phyloP scores from a whole-genome alignment of 2,329 filamentous ascomycete species.

The Calonectria ilicicola region DNA sequence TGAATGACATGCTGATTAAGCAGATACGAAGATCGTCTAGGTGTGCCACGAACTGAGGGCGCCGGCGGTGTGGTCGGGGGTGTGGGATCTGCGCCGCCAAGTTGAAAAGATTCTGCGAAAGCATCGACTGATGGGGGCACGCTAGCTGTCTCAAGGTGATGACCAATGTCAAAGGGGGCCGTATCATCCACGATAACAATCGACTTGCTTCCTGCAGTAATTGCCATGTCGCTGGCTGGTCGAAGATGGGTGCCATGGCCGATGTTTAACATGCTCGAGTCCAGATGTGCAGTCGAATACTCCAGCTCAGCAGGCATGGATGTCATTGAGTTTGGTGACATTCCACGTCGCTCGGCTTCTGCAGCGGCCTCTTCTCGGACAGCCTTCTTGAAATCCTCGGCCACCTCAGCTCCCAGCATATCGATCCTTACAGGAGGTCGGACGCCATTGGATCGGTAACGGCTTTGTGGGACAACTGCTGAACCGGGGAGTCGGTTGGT shows the following conservation, averaged over 20 bases:
- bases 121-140: constrained; percentile 63
- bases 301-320: constrained; percentile 49
- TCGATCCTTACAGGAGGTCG: constrained; percentile 78
- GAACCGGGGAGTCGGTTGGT: constrained; percentile 71
- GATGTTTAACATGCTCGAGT: constrained; percentile 52
- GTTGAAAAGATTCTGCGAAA: constrained; percentile 65
- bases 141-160: constrained; percentile 60
- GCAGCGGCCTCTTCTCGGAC: constrained; percentile 73
- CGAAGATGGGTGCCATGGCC: constrained; percentile 49
- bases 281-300: constrained; percentile 58
- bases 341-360: constrained; percentile 44
- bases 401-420: constrained; percentile 80
- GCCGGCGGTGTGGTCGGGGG: constrained; percentile 72
- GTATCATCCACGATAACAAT: constrained; percentile 88
- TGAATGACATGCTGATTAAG: constrained; percentile 60
- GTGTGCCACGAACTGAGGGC: constrained; percentile 52
- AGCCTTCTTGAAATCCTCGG: constrained; percentile 82
- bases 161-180: constrained; percentile 59
- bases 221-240: constrained; percentile 65
- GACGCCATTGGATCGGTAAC: constrained; percentile 55
- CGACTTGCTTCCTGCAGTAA: constrained; percentile 87
- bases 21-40: constrained; percentile 67
- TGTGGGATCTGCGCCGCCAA: constrained; percentile 64
- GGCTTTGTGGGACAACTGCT: constrained; percentile 69
- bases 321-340: constrained; percentile 41